Conservation (phyloP, 2,329 filamentous ascomycete species). For the Penicillium frequentans region DNA sequence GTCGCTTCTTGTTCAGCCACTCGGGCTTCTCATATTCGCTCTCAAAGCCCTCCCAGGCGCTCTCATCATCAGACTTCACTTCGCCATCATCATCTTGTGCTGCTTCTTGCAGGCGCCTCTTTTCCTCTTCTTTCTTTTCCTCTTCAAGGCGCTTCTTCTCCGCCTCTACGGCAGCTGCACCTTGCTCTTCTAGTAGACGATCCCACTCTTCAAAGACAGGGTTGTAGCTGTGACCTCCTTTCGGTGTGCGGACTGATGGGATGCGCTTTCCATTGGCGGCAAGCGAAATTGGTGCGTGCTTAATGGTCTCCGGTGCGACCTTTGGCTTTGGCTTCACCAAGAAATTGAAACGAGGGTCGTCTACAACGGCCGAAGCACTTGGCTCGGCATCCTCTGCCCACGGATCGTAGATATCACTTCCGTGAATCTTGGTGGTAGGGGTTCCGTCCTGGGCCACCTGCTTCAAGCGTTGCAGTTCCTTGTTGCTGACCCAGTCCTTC, state of each 20-base stretch:
- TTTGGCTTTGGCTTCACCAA: constrained; percentile 65
- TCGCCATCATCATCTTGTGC: constrained; percentile 75
- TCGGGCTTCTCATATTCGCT: constrained; percentile 73
- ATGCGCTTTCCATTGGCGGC: constrained; percentile 78
- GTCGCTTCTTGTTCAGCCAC: constrained; percentile 68
- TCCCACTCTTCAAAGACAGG: constrained; percentile 86
- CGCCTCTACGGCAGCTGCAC: constrained; percentile 73
- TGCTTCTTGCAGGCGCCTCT: constrained; percentile 68
- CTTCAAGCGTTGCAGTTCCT: constrained; percentile 77
- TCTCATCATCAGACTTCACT: constrained; percentile 79
- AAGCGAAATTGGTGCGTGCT: constrained; percentile 75
- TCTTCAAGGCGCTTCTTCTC: constrained; percentile 72
- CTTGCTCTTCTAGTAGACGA: constrained; percentile 69
- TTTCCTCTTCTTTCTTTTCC: constrained; percentile 66
- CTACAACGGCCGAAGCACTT: constrained; percentile 37
- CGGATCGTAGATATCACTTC: constrained; percentile 67
- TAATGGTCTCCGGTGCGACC: constrained; percentile 73
- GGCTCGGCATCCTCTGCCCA: constrained; percentile 63
- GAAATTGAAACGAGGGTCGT: constrained; percentile 62
- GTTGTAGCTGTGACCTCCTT: constrained; percentile 88
- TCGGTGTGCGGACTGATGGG: constrained; percentile 75
- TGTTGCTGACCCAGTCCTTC: constrained; percentile 77
- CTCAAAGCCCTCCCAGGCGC: constrained; percentile 86
- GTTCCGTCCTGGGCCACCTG: constrained; percentile 70
- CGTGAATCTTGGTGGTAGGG: constrained; percentile 55